phyloP scores from a whole-genome alignment of 257 asterid species.

The Marsdenia floribunda region DNA sequence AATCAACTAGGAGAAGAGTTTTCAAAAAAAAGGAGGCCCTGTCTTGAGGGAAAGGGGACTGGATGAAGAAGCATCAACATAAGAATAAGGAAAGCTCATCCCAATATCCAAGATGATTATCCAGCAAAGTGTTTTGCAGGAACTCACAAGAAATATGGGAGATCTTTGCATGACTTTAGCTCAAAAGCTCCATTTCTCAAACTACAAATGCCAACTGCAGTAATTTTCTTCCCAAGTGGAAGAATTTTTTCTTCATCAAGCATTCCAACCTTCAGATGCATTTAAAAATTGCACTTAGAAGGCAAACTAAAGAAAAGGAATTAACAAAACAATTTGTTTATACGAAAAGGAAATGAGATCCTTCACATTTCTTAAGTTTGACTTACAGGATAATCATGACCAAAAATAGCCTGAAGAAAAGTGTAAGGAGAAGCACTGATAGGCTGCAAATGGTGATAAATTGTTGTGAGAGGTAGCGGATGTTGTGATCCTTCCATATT shows the following conservation, averaged over 20 bases:
- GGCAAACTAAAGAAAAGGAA: background rate
- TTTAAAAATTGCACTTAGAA: background rate
- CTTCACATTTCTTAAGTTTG: conserved; percentile 15
- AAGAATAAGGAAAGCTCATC: background rate
- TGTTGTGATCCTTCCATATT: conserved; percentile 88
- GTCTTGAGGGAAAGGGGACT: background rate
- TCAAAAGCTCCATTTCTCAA: conserved; percentile 57
- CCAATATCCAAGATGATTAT: background rate
- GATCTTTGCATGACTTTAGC: conserved; percentile 67
- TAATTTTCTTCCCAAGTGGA: conserved; percentile 71
- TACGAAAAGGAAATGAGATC: conserved; percentile 6
- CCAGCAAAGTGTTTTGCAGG: conserved; percentile 1
- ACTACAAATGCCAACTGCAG: conserved; percentile 74
- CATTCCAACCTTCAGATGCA: conserved; percentile 62
- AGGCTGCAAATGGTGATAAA: conserved; percentile 68
- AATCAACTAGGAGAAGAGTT: background rate
- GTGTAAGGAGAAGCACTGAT: conserved; percentile 61
- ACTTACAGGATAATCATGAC: conserved; percentile 87
- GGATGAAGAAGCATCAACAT: background rate
- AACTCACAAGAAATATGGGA: conserved; percentile 83
- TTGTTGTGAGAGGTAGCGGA: conserved; percentile 70
- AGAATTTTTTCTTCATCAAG: conserved; percentile 86
- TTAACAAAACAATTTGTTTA: background rate
- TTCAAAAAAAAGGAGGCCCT: background rate
- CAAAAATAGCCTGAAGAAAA: conserved; percentile 80